These are phyloP conservation scores for Malassezia dermatis DNA, from an alignment of 1,284 basidiomycete genomes.

Conservation along the genomic window DNA sequence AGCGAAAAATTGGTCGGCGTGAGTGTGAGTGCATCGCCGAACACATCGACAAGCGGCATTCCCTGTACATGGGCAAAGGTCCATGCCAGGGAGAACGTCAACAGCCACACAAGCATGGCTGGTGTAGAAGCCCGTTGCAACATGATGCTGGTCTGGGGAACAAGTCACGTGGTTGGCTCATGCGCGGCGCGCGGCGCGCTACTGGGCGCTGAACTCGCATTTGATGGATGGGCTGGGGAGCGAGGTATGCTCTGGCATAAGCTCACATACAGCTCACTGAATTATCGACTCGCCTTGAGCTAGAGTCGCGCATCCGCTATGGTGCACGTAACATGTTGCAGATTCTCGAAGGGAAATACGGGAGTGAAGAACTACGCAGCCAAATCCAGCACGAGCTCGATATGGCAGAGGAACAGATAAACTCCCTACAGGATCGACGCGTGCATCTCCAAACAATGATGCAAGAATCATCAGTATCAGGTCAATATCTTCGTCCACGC, in stretches of 20 bases:
- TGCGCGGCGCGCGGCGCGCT: background rate
- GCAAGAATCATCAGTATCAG: background rate
- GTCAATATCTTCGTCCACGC: slow-evolving; percentile 2
- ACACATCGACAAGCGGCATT: background rate
- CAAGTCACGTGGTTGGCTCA: slow-evolving; percentile 1
- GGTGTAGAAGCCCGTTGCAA: background rate
- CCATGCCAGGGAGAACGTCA: background rate
- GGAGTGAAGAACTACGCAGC: slow-evolving; percentile 52
- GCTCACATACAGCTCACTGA: slow-evolving; percentile 4
- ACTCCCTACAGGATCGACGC: slow-evolving; percentile 50
- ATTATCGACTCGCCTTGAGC: slow-evolving; percentile 50
- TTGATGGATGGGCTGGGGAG: slow-evolving; percentile 1
- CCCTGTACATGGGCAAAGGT: background rate
- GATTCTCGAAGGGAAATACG: slow-evolving; percentile 53
- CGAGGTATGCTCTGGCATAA: background rate
- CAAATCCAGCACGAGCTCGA: slow-evolving; percentile 68
- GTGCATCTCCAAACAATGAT: background rate
- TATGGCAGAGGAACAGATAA: slow-evolving; percentile 62
- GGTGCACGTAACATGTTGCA: slow-evolving; percentile 72
- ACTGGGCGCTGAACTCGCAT: background rate
- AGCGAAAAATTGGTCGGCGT: slow-evolving; percentile 33
- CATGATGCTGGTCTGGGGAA: background rate
- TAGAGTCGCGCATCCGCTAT: slow-evolving; percentile 68
- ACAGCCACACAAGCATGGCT: background rate
- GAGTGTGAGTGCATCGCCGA: slow-evolving; percentile 19